These are phyloP conservation scores for Russula abietina DNA, from an alignment of 768 basidiomycete species.

Conservation along the genomic window DNA sequence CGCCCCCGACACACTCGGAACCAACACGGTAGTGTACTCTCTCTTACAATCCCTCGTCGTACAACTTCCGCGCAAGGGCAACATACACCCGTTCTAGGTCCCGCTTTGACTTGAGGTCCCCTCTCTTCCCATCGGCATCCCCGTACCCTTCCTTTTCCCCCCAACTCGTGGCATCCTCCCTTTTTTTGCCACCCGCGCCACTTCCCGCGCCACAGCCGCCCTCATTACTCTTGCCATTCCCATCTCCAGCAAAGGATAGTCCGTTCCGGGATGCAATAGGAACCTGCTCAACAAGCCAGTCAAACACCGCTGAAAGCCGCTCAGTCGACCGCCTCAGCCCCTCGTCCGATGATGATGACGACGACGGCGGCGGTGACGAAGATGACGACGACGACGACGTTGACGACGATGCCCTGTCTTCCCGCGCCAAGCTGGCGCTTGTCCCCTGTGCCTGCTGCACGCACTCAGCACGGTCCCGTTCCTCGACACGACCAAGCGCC, in stretches of 20 bases:
- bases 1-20: not conserved
- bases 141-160: not conserved
- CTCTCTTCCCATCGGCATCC: slow-evolving; percentile 24
- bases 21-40: not conserved
- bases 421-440: not conserved
- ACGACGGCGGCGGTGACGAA: too few relatives aligned
- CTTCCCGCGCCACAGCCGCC: slow-evolving; percentile 1
- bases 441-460: not conserved
- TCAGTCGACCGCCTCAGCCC: slow-evolving; percentile 63
- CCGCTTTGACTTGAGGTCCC: slow-evolving; percentile 57
- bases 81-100: slow-evolving; percentile 89
- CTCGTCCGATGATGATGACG: slow-evolving; percentile 34
- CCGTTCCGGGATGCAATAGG: slow-evolving; percentile 18
- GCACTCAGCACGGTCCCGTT: slow-evolving; percentile 25
- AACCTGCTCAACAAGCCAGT: slow-evolving; percentile 73
- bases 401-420: not conserved
- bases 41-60: slow-evolving; percentile 77
- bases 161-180: not conserved
- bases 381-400: not conserved
- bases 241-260: slow-evolving; percentile 10
- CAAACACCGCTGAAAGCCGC: slow-evolving; percentile 65
- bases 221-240: not conserved
- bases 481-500: slow-evolving; percentile 35
- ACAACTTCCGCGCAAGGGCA: slow-evolving; percentile 81
- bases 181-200: not conserved